A percentile compares a stretch with the other conserved stretches of the same genome.
Conservation (phyloP, 352 stramenopile genomes). For the Halophytophthora batemanensis region DNA sequence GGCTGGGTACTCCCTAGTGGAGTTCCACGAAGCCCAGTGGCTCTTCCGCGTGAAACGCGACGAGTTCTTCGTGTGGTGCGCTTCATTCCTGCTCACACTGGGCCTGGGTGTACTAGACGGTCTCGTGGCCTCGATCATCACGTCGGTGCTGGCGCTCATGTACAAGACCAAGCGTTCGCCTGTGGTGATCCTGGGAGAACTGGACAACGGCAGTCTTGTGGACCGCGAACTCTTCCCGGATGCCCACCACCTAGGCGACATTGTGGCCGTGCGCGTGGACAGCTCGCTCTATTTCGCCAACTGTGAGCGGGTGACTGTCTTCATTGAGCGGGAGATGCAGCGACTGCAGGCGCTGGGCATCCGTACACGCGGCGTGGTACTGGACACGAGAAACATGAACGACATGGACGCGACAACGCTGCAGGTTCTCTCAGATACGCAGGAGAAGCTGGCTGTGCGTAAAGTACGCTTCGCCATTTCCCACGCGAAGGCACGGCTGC, state of each 20-base stretch:
- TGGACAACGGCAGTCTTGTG: slow-evolving; percentile 39
- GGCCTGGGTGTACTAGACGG: slow-evolving; percentile 46
- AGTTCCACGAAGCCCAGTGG: slow-evolving; percentile 83
- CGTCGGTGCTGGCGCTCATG: slow-evolving; percentile 52
- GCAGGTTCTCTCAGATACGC: slow-evolving; percentile 50
- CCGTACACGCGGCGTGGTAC: slow-evolving; percentile 30
- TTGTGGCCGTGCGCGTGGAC: slow-evolving; percentile 45
- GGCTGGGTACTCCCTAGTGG: slow-evolving; percentile 82
- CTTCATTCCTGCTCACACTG: slow-evolving; percentile 50
- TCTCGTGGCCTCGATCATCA: slow-evolving; percentile 49
- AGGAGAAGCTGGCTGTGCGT: slow-evolving; percentile 49
- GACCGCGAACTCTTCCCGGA: slow-evolving; percentile 27
- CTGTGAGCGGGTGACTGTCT: slow-evolving; percentile 38
- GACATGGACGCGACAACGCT: slow-evolving; percentile 63
- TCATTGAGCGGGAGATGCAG: slow-evolving; percentile 40
- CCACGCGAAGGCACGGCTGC: slow-evolving; percentile 35
- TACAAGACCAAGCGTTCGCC: slow-evolving; percentile 44
- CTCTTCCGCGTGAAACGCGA: slow-evolving; percentile 63
- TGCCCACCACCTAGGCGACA: slow-evolving; percentile 18
- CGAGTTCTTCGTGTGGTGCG: slow-evolving; percentile 52
- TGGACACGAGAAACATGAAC: slow-evolving; percentile 48
- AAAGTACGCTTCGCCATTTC: slow-evolving; percentile 37
- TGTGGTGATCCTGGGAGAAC: slow-evolving; percentile 34
- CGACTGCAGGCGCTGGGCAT: slow-evolving; percentile 20
- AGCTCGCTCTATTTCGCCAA: slow-evolving; percentile 63